Base-by-base conservation (phyloP, 805 yeast genomes). In the Candida krabiensis region DNA sequence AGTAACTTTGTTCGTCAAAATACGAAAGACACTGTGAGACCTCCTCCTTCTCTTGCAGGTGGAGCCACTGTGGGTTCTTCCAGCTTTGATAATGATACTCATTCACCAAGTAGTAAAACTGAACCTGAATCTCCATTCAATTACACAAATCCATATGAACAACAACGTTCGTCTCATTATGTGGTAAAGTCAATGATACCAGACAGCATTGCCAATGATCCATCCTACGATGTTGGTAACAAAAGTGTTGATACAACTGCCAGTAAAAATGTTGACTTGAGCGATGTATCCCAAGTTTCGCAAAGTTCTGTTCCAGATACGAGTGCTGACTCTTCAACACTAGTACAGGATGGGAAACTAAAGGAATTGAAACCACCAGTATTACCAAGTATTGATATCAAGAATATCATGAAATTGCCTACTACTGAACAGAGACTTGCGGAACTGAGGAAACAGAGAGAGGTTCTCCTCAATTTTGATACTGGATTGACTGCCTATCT, bases 401-500 rank as follows among this genome's bases (percentile, higher is more conserved):
- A 30, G 8, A 47, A 49, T 43, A 52, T 43, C 28, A 48, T 28
- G 38, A 43, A 33, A 46, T 48, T 19, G 33, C 22, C 46, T 9
- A 33, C 49, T 2, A 36, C 53, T 2, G 59, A 54, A 26, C 71
- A 61, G 52, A 70, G 73, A 43, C 68, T 66, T 23, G 56, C 43
- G 39, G 68, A 63, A 29, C 68, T 69, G 44, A 63, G 61, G 43
- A 70, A 62, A 11, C 79, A 71, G 14, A 63, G 72, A 44, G 55
- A 42, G 16, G 70, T 64, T 40, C 77, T 71, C 38, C 40, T 56
- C 1, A 64, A 61, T 5, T 70, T 67, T 44, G 80, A 80, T 35
- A 69, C 81, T 0, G 86, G 86, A 1, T 58, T 83, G n/a, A 69
- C 69, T 17, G 63, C 68, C 2, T 83, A 86, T 83, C 55, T 78